phyloP scores from a whole-genome alignment of 2,329 filamentous ascomycete species.

The Camillea tinctor region DNA sequence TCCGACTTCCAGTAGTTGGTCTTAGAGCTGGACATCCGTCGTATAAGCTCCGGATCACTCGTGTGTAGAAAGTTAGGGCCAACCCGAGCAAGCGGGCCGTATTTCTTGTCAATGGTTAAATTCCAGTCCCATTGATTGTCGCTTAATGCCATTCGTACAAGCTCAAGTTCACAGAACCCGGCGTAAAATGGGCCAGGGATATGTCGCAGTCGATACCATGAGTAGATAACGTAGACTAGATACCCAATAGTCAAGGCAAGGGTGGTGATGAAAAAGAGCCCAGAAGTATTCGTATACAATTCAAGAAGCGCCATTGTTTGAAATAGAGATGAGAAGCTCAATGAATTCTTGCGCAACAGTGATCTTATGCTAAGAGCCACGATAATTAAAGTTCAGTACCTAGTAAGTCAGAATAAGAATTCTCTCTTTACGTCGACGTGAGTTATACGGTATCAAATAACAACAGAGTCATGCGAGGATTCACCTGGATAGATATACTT shows the following conservation, averaged over 20 bases:
- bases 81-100: constrained; percentile 20
- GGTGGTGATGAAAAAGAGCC: neutral
- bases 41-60: constrained; percentile 21
- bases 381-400: neutral
- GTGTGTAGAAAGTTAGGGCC: constrained; percentile 25
- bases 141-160: constrained; percentile 7
- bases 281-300: neutral
- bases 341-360: neutral
- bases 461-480: no score
- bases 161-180: constrained; percentile 18
- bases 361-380: constrained; percentile 1
- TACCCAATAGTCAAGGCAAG: neutral
- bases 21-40: constrained; percentile 15
- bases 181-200: constrained; percentile 18
- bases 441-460: no score
- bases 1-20: constrained; percentile 16
- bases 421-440: no score
- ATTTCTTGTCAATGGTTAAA: constrained; percentile 4
- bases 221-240: constrained; percentile 6
- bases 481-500: no score
- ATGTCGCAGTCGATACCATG: constrained; percentile 21
- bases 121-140: constrained; percentile 4
- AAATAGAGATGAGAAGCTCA: neutral
- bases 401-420: no score
- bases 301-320: neutral